Evolutionary conservation across 2,329 filamentous ascomycete species (phyloP).

Genomic region (Arthrobotrys pseudoclavata): DNA sequence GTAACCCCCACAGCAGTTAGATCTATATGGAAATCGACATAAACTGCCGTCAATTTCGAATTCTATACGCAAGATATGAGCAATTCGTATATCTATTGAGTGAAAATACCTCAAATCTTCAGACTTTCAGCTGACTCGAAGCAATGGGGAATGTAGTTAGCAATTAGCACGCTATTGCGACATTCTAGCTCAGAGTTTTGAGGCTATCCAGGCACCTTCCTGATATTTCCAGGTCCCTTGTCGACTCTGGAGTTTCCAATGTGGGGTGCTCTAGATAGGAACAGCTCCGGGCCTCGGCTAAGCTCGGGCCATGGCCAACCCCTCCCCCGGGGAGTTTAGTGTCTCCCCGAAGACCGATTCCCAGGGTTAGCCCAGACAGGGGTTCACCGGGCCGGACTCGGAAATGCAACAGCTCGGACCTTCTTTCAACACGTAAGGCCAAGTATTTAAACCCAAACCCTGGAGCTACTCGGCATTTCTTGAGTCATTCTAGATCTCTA

Average conservation of each 20-base stretch:
- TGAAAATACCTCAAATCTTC: slow-evolving; percentile 41
- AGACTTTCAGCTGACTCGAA: slow-evolving; percentile 11
- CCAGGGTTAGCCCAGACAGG: slow-evolving; percentile 3
- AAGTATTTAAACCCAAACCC: slow-evolving; percentile 7
- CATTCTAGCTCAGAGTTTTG: slow-evolving; percentile 35
- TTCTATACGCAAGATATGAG: neutral
- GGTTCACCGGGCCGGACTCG: slow-evolving; percentile 32
- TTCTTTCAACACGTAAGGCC: slow-evolving; percentile 1
- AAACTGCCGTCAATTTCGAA: neutral
- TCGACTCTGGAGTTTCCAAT: slow-evolving; percentile 3
- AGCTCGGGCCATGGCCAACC: slow-evolving; percentile 38
- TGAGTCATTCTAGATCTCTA: slow-evolving; percentile 20
- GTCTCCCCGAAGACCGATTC: slow-evolving; percentile 16
- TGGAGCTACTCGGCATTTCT: slow-evolving; percentile 5
- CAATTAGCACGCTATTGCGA: slow-evolving; percentile 4
- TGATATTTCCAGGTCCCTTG: slow-evolving; percentile 39
- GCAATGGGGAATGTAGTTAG: slow-evolving; percentile 24
- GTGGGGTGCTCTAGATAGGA: slow-evolving; percentile 12
- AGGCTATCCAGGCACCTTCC: slow-evolving; percentile 35
- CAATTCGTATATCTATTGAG: neutral
- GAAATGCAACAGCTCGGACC: slow-evolving; percentile 41
- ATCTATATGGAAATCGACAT: neutral
- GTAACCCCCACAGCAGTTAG: neutral
- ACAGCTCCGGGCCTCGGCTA: slow-evolving; percentile 35
- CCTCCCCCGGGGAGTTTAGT: slow-evolving; percentile 50